Evolutionary conservation across 495 filamentous ascomycete species (phyloP).

Genomic region (Aspergillus panamensis): DNA sequence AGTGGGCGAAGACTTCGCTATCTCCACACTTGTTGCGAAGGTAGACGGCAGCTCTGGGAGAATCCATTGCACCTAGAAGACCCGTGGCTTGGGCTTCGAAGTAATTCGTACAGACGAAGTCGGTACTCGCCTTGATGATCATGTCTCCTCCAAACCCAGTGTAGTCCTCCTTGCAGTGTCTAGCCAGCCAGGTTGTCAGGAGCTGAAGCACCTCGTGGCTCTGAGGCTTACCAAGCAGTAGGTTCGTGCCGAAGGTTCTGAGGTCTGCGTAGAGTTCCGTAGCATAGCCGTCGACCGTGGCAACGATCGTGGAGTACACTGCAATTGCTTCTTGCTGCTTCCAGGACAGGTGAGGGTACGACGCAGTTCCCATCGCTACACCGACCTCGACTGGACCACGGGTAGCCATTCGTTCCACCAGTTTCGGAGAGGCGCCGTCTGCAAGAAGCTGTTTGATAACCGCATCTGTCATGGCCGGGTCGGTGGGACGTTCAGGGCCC

Average conservation of each 20-base stretch:
- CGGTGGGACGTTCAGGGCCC: neutral
- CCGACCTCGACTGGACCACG: neutral
- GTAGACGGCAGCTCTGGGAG: neutral
- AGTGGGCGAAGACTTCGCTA: neutral
- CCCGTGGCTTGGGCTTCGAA: neutral
- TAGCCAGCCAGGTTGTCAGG: neutral
- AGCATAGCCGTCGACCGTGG: neutral
- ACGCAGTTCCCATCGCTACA: neutral
- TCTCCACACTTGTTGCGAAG: conserved; percentile 2
- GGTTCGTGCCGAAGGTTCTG: neutral
- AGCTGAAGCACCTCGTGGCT: neutral
- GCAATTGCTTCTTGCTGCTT: neutral
- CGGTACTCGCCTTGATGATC: neutral
- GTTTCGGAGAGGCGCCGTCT: neutral
- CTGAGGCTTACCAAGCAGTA: neutral
- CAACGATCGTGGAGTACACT: neutral
- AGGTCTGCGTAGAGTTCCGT: neutral
- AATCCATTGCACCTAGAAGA: neutral
- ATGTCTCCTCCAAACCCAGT: neutral
- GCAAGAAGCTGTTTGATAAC: neutral
- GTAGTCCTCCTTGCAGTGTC: neutral
- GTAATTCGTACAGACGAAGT: neutral
- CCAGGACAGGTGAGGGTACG: neutral
- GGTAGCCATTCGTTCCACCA: neutral
- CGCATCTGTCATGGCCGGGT: neutral